Evolutionary conservation across 2,329 filamentous ascomycete species (phyloP).

Genomic region (Fusarium sp.): DNA sequence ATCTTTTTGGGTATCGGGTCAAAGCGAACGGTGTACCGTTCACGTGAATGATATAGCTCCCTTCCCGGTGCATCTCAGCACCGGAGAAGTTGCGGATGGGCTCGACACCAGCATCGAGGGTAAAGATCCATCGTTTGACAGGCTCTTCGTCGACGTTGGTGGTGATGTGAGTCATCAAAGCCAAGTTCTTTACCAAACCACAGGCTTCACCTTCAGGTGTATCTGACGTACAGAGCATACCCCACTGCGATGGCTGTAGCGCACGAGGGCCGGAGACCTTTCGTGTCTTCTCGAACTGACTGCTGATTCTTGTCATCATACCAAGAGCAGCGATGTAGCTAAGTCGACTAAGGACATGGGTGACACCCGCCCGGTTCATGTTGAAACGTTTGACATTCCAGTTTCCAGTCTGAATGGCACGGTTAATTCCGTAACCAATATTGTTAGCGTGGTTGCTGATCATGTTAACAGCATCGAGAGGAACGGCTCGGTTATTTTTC

Average conservation of each 20-base stretch:
- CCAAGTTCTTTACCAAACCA: constrained; percentile 96
- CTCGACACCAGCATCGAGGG: constrained; percentile 85
- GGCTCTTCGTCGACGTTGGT: constrained; percentile 95
- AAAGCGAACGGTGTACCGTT: constrained; percentile 95
- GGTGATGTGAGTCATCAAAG: constrained; percentile 98
- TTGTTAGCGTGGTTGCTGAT: constrained; percentile 86
- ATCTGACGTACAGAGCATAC: constrained; percentile 97
- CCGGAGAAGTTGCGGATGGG: constrained; percentile 78
- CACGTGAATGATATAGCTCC: constrained; percentile 90
- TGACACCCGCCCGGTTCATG: constrained; percentile 97
- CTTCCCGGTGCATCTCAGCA: constrained; percentile 85
- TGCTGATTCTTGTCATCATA: constrained; percentile 99
- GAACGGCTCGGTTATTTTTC: constrained; percentile 88
- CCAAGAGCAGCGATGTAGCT: constrained; percentile 97
- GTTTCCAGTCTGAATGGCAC: constrained; percentile 96
- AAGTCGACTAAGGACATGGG: constrained; percentile 92
- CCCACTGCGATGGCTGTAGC: constrained; percentile 96
- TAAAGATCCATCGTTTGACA: constrained; percentile 86
- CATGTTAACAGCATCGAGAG: constrained; percentile 87
- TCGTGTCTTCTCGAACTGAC: constrained; percentile 98
- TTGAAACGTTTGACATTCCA: constrained; percentile 98
- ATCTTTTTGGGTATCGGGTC: constrained; percentile 86
- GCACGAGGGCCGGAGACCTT: constrained; percentile 97
- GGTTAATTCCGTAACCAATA: constrained; percentile 93
- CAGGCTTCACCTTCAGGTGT: constrained; percentile 99